Base-by-base conservation (phyloP, 768 basidiomycete genomes). In the Mycena leptocephala region DNA sequence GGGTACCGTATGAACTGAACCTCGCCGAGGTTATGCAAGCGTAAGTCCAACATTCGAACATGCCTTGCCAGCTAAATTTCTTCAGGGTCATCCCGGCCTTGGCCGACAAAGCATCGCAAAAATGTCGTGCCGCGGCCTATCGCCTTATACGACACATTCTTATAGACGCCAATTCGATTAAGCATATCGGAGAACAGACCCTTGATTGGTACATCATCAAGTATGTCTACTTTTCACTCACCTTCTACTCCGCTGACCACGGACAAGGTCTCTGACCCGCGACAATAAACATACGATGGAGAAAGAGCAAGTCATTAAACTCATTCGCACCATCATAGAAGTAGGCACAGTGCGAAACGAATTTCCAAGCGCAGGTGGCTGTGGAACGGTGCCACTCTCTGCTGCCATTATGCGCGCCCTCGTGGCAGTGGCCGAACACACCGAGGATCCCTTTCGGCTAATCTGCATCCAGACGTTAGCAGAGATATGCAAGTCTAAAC, bases 161-260 rank as follows among this genome's bases (percentile, higher is more conserved):
- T 8, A 91, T 96, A 5, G 96, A 97, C 79, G 80, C 87, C 0
- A 89, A 93, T n/a, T 92, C 93, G 0, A 94, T 96, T 58, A 89
- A 90, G 70, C 88, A 87, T 26, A 86, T 98, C 37, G 89, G 90
- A 16, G 87, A 88, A 70, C 89, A 92, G 26, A 90, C 93, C 22
- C 83, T 98, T 39, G 96, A 98, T 78, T 97, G 96, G 94, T 96
- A 95, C 81, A 92, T 99, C 58, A 92, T 99, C 77, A 95, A 95
- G 97, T 97, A 76, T 64, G 89, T 80, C n/a, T n/a, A 16, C 3
- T 43, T 63, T 7, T n/a, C 35, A 22, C 46, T 69, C 10, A 63
- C n/a, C 10, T 26, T 41, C 46, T 70, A 78, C 43, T 75, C 76
- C 58, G n/a, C 66, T 70, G 72, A 75, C 73, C 32, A 11, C 18